Conservation (phyloP, 768 basidiomycete species). For the Calocybe gangraenosa region DNA sequence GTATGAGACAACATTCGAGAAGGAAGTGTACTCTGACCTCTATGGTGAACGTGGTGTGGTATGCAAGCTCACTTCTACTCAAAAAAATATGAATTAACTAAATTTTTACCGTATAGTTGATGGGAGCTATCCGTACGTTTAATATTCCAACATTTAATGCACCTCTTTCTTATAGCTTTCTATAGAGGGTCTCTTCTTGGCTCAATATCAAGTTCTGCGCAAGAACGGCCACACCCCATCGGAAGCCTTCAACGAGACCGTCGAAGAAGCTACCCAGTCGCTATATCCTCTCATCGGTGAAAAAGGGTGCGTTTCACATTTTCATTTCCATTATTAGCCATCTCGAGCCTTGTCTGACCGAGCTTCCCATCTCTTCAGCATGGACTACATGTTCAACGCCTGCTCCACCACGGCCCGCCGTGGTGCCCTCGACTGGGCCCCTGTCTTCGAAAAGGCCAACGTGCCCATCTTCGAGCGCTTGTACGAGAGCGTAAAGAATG, state of each 20-base stretch:
- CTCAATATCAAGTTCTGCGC: constrained; percentile 97
- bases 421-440: constrained; percentile 99
- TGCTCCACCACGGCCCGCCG: constrained; percentile 99
- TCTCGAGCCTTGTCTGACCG: too few species aligned
- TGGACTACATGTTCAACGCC: constrained; percentile 99
- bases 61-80: constrained; percentile 30
- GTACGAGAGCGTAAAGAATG: constrained; percentile 92
- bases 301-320: constrained; percentile 63
- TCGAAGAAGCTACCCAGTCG: constrained; percentile 99
- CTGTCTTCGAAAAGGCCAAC: constrained; percentile 93
- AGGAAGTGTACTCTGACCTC: constrained; percentile 99
- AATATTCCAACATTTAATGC: not conserved
- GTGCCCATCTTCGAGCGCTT: constrained; percentile 91
- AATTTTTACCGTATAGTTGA: constrained; percentile 51
- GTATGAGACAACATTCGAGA: constrained; percentile 99
- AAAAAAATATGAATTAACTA: constrained; percentile 9
- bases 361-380: too few species aligned
- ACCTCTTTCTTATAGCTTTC: constrained; percentile 1
- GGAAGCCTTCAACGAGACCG: constrained; percentile 99
- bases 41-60: constrained; percentile 99
- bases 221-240: constrained; percentile 96
- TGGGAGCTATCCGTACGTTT: constrained; percentile 89
- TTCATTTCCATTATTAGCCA: not conserved
- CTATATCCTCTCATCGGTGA: constrained; percentile 95
- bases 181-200: constrained; percentile 94